Evolutionary conservation across 495 filamentous ascomycete genomes (phyloP).

Genomic region (Neurospora cerealis): DNA sequence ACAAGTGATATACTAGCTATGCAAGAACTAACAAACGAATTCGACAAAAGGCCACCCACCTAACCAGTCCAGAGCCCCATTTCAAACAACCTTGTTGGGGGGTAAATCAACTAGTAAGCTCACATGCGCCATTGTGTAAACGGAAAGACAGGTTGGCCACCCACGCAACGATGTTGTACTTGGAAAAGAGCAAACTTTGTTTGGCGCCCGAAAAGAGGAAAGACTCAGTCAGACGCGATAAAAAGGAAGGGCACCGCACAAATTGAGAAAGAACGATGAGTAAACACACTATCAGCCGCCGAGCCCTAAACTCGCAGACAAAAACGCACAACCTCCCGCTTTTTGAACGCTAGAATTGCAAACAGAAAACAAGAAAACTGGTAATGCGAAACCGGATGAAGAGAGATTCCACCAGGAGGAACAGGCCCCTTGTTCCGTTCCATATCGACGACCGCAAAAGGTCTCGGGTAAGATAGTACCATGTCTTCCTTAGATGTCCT

Average conservation of each 20-base stretch:
- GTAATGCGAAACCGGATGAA: background rate
- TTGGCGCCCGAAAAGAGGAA: background rate
- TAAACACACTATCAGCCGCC: background rate
- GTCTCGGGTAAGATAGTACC: background rate
- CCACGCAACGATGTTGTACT: background rate
- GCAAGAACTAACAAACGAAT: background rate
- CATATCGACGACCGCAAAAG: background rate
- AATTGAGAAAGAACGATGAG: background rate
- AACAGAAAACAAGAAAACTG: background rate
- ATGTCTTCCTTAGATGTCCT: background rate
- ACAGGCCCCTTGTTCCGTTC: background rate
- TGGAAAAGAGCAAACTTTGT: background rate
- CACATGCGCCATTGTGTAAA: background rate
- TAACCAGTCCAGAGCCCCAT: background rate
- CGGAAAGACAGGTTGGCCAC: background rate
- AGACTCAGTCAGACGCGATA: background rate
- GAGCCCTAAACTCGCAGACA: background rate
- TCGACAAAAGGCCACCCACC: background rate
- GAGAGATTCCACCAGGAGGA: background rate
- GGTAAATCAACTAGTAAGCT: background rate
- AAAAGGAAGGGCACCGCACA: background rate
- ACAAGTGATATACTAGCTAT: background rate
- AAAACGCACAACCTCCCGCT: background rate
- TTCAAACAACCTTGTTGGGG: background rate
- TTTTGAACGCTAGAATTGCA: background rate